Conservation (phyloP, 495 filamentous ascomycete genomes). For the Neohortaea acidophila region DNA sequence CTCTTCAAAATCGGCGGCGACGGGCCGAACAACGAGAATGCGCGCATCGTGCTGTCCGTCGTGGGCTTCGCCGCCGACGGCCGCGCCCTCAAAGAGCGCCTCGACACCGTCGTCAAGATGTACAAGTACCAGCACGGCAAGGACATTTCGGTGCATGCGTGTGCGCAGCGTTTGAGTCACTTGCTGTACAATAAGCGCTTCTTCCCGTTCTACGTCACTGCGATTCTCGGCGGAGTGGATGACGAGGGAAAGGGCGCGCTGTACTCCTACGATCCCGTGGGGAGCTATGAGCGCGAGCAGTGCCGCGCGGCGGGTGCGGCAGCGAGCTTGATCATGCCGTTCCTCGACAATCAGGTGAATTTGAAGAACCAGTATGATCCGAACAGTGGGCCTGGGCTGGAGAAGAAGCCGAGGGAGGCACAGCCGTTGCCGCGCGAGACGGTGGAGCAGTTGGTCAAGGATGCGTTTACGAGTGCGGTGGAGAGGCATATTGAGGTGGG, state of each 20-base stretch:
- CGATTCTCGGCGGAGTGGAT: conserved; percentile 84
- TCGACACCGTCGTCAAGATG: conserved; percentile 89
- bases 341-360: conserved; percentile 98
- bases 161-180: conserved; percentile 80
- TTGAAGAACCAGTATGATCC: conserved; percentile 97
- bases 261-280: conserved; percentile 95
- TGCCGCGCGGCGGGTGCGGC: conserved; percentile 93
- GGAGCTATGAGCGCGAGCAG: conserved; percentile 89
- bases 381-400: conserved; percentile 71
- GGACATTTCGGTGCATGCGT: conserved; percentile 79
- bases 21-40: conserved; percentile 64
- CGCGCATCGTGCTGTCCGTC: conserved; percentile 75
- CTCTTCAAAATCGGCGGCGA: conserved; percentile 92
- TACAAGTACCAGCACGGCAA: conserved; percentile 92
- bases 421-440: conserved; percentile 51
- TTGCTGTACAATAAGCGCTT: conserved; percentile 94
- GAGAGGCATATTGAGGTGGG: conserved; percentile 98
- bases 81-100: conserved; percentile 70
- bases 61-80: conserved; percentile 94
- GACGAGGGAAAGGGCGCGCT: conserved; percentile 88
- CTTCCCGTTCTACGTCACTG: conserved; percentile 93
- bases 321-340: conserved; percentile 93
- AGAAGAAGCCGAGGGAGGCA: conserved; percentile 50
- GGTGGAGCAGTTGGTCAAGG: conserved; percentile 77
- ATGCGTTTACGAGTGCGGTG: conserved; percentile 94